Conservation (phyloP, 1,284 basidiomycete genomes). For the Puccinia polysora region DNA sequence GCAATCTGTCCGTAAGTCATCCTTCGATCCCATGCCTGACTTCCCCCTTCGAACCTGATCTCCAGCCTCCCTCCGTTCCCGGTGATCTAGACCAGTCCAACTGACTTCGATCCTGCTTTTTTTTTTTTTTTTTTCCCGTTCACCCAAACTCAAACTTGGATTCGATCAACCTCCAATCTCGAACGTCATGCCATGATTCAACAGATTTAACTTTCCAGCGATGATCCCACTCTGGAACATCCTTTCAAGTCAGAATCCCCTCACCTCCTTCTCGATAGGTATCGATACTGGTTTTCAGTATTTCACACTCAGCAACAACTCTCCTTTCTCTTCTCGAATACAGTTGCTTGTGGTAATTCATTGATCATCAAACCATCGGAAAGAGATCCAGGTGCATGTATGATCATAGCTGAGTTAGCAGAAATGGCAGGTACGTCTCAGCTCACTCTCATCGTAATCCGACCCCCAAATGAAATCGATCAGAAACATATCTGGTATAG, state of each 20-base stretch:
- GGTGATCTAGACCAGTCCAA: background rate
- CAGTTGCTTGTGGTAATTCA: constrained; percentile 86
- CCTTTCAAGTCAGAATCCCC: constrained; percentile 56
- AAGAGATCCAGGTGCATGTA: constrained; percentile 89
- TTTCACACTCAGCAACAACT: constrained; percentile 49
- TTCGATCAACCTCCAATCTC: background rate
- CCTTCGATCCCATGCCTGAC: constrained; percentile 55
- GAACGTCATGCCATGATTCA: background rate
- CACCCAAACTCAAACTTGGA: too few species aligned
- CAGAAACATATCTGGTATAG: background rate
- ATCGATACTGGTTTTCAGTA: constrained; percentile 47
- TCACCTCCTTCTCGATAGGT: too few species aligned
- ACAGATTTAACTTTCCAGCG: constrained; percentile 55
- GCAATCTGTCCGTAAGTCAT: constrained; percentile 77
- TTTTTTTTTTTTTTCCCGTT: too few species aligned
- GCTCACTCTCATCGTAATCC: background rate
- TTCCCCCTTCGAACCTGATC: constrained; percentile 59
- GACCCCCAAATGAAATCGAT: too few species aligned
- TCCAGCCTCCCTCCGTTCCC: background rate
- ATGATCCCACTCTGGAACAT: constrained; percentile 98
- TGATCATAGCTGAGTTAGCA: constrained; percentile 94
- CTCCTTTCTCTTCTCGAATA: background rate
- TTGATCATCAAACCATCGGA: constrained; percentile 93
- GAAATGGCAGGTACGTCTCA: constrained; percentile 64
- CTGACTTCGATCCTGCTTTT: background rate